Base-by-base conservation (phyloP, 1,284 basidiomycete genomes). In the Sutorius eximius region DNA sequence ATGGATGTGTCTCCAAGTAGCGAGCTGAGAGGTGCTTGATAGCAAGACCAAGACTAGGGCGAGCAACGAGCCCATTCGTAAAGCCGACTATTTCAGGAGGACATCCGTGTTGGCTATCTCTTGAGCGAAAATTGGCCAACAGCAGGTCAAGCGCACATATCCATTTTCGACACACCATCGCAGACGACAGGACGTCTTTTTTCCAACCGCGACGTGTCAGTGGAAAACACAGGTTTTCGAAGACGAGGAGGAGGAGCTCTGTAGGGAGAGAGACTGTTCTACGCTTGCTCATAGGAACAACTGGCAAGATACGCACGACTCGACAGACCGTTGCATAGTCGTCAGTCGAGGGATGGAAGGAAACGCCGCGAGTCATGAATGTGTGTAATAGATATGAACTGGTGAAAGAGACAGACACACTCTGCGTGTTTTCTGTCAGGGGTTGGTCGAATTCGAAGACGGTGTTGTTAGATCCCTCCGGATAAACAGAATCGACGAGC, bases 121-220 rank as follows among this genome's bases (percentile, higher is more conserved):
- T 2, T 18, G 36, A 49, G 33, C 34, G 59, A 45, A 61, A 59
- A 20, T 61, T 55, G 29, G 40, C 13, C 45, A 53, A 42, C 18
- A 59, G 46, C 15, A 42, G 1, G 36, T 43, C 8, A 24, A 61
- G 55, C 16, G 55, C 59, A 13, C 55, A 61, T 1, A 33, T 40
- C 58, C 58, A 59, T 34, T 44, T 24, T 33, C 30, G 50, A 18
- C 58, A 60, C 3, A 57, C 50, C 40, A 49, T 34, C 10, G 58
- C 58, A 49, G 34, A 52, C 15, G 47, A 52, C 33, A 57, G 2
- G 24, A 52, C 16, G 20, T 52, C 53, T 16, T 22, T 34, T 7
- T 47, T 33, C 58, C 58, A 59, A 22, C 33, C 29, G 11, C 22
- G 29, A 22, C 36, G 20, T 32, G 13, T 34, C 10, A 4, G 38